These are phyloP conservation scores for Larix sibirica DNA, from an alignment of 83 land plant genomes.

Conservation along the genomic window DNA sequence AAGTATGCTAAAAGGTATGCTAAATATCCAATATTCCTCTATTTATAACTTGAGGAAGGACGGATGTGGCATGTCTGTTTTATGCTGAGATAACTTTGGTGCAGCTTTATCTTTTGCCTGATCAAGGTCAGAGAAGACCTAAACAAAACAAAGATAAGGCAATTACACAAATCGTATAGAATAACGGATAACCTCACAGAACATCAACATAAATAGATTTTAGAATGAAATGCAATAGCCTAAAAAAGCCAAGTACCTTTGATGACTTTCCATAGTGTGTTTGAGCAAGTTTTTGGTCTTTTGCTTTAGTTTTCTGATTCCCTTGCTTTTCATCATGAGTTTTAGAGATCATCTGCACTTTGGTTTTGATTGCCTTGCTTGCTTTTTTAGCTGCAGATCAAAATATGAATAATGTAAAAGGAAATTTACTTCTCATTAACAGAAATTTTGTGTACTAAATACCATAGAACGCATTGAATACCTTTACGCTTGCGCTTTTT, in stretches of 20 bases:
- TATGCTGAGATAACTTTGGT: constrained; percentile 6
- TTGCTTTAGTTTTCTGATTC: neutral
- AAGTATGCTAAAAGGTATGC: no score
- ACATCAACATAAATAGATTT: neutral
- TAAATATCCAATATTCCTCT: no score
- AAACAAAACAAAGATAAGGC: neutral
- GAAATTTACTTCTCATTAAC: neutral
- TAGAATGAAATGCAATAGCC: neutral
- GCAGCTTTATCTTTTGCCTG: neutral
- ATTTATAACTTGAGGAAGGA: constrained; percentile 14
- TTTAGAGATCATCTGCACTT: neutral
- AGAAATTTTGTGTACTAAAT: neutral
- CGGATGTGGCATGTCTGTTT: constrained; percentile 4
- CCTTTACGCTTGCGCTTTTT: constrained; percentile 87
- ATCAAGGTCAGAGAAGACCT: constrained; percentile 15
- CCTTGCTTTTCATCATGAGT: neutral
- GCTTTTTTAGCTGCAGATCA: neutral
- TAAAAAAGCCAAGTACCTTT: neutral
- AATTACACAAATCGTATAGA: neutral
- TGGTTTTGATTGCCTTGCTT: neutral
- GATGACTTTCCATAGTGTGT: constrained; percentile 18
- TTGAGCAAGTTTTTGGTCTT: constrained; percentile 11
- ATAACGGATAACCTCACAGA: neutral
- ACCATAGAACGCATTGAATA: constrained; percentile 17
- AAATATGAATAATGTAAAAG: neutral